Evolutionary conservation across 768 basidiomycete species (phyloP).

Genomic region (Phanerochaete sordida): DNA sequence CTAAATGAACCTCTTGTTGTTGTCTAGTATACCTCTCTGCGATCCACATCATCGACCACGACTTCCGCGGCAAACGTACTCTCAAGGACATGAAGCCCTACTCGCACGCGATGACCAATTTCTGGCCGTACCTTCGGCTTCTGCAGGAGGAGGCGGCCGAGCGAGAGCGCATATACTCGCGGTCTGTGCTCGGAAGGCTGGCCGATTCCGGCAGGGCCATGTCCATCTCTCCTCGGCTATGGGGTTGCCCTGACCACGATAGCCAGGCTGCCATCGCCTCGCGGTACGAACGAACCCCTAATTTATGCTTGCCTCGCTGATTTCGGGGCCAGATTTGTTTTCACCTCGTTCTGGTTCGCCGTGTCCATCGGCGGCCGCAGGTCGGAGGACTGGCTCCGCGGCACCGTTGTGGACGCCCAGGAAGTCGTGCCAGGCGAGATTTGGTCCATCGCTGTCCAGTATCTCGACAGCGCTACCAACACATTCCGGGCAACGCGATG

Average conservation of each 20-base stretch:
- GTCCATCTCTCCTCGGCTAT: constrained; percentile 44
- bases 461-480: not conserved
- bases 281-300: too few relatives aligned
- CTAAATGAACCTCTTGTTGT: not conserved
- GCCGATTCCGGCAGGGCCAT: constrained; percentile 18
- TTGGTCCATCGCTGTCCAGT: constrained; percentile 48
- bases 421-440: constrained; percentile 55
- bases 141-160: constrained; percentile 41
- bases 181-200: constrained; percentile 49
- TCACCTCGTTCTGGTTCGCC: constrained; percentile 61
- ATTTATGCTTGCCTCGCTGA: too few relatives aligned
- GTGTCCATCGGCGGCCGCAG: constrained; percentile 49
- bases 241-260: constrained; percentile 57
- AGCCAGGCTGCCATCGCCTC: constrained; percentile 54
- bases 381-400: constrained; percentile 30
- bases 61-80: constrained; percentile 51
- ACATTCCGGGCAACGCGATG: constrained; percentile 24
- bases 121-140: constrained; percentile 68
- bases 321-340: constrained; percentile 54
- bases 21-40: constrained; percentile 63
- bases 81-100: constrained; percentile 34
- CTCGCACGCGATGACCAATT: constrained; percentile 46
- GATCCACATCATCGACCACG: constrained; percentile 37
- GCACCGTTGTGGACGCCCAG: constrained; percentile 42
- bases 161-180: constrained; percentile 37